A percentile compares a stretch with the other conserved stretches of the same genome.
Evolutionary conservation across 805 yeast genomes (phyloP).

Genomic region (Metschnikowia koreensis): DNA sequence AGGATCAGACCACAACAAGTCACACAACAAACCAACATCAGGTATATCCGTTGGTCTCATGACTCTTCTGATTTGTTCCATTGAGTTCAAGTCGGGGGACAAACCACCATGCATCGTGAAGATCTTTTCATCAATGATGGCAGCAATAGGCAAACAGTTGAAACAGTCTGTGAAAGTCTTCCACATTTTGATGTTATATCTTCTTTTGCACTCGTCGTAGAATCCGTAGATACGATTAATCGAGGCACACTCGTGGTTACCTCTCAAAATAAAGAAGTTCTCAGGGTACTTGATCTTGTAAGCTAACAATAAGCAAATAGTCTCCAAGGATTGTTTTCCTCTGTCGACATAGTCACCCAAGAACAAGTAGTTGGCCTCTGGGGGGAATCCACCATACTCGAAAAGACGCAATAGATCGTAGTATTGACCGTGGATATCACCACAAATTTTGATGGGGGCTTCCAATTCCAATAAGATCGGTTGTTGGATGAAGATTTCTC

Average conservation of each 20-base stretch:
- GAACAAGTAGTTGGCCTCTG: slow-evolving; percentile 94
- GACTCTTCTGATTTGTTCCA: slow-evolving; percentile 98
- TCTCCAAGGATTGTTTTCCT: slow-evolving; percentile 96
- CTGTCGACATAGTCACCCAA: slow-evolving; percentile 98
- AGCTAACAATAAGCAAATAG: slow-evolving; percentile 89
- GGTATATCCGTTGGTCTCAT: slow-evolving; percentile 99
- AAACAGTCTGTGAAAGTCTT: slow-evolving; percentile 98
- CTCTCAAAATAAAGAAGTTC: slow-evolving; percentile 93
- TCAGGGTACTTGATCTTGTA: slow-evolving; percentile 98
- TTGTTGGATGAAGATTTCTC: slow-evolving; percentile 97
- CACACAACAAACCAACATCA: slow-evolving; percentile 94
- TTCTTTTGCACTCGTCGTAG: slow-evolving; percentile 97
- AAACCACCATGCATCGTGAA: slow-evolving; percentile 99
- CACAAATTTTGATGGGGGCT: slow-evolving; percentile 94
- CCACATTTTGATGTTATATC: slow-evolving; percentile 98
- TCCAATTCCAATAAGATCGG: slow-evolving; percentile 93
- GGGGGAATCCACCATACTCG: slow-evolving; percentile 99
- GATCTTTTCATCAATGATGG: slow-evolving; percentile 95
- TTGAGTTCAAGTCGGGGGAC: slow-evolving; percentile 93
- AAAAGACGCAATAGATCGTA: slow-evolving; percentile 92
- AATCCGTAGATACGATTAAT: slow-evolving; percentile 97
- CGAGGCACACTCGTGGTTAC: slow-evolving; percentile 98
- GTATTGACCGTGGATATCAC: slow-evolving; percentile 98
- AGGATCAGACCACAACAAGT: slow-evolving; percentile 97
- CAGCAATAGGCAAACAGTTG: slow-evolving; percentile 97